Conservation (phyloP, 768 basidiomycete genomes). For the Lanmaoa pseudosensibilis region DNA sequence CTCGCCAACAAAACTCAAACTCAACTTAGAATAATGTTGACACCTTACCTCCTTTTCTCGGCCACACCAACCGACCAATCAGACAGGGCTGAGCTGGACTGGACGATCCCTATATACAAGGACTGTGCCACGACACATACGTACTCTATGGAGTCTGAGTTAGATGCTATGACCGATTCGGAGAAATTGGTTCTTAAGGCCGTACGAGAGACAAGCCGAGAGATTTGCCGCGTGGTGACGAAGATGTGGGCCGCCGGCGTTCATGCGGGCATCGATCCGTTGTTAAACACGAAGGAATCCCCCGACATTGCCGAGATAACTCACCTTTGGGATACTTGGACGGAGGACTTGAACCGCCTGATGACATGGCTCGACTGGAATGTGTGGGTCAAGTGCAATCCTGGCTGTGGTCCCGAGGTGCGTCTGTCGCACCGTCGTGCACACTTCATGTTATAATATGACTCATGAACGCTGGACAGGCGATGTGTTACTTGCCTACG, state of each 20-base stretch:
- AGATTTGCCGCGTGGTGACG: conserved; percentile 48
- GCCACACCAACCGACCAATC: conserved; percentile 6
- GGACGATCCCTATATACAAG: conserved; percentile 34
- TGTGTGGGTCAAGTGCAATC: conserved; percentile 48
- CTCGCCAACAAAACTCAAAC: conserved; percentile 12
- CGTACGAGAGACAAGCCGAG: conserved; percentile 37
- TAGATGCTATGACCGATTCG: conserved; percentile 24
- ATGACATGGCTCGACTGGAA: conserved; percentile 57
- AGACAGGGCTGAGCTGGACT: conserved; percentile 8
- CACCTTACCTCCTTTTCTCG: conserved; percentile 27
- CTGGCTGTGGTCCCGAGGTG: conserved; percentile 48
- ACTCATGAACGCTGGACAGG: conserved; percentile 9
- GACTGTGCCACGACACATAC: conserved; percentile 33
- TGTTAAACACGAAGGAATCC: conserved; percentile 1
- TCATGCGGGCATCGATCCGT: conserved; percentile 16
- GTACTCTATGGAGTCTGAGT: not conserved
- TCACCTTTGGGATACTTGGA: conserved; percentile 35
- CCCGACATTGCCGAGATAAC: conserved; percentile 1
- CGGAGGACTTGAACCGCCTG: conserved; percentile 32
- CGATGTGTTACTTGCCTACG: conserved; percentile 30
- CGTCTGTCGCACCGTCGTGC: conserved; percentile 6
- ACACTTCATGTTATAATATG: no score
- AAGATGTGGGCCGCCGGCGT: conserved; percentile 48
- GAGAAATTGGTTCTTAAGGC: conserved; percentile 30
- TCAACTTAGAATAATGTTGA: conserved; percentile 31